Conservation (phyloP, 108 stramenopile species). For the Cyclostephanos invisitatus region DNA sequence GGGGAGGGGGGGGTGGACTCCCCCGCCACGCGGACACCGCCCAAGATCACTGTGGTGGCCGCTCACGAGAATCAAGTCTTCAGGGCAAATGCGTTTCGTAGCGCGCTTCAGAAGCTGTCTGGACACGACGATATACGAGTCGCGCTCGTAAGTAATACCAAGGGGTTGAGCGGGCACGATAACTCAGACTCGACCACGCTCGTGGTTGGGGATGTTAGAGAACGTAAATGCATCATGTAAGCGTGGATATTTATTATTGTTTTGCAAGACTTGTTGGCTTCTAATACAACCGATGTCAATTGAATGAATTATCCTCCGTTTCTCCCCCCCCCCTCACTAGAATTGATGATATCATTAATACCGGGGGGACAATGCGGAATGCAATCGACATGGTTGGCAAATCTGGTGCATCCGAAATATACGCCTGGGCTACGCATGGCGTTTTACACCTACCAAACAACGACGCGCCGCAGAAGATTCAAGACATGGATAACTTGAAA, state of each 20-base stretch:
- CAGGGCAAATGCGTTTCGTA: constrained; percentile 77
- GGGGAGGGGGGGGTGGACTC: constrained; percentile 9
- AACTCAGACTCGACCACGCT: constrained; percentile 30
- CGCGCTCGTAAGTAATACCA: constrained; percentile 71
- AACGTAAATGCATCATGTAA: constrained; percentile 82
- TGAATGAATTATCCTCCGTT: no score
- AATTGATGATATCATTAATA: constrained; percentile 87
- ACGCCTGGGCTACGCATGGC: constrained; percentile 89
- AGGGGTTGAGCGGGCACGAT: constrained; percentile 19
- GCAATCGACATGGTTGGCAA: constrained; percentile 63
- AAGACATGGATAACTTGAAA: constrained; percentile 62
- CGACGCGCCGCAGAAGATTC: constrained; percentile 60
- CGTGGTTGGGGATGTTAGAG: constrained; percentile 76
- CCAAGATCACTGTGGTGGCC: constrained; percentile 78
- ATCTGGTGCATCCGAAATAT: constrained; percentile 69
- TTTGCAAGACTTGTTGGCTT: neutral
- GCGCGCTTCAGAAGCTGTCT: constrained; percentile 72
- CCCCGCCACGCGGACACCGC: neutral
- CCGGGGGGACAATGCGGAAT: constrained; percentile 70
- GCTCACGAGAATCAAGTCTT: constrained; percentile 85
- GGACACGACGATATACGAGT: constrained; percentile 70
- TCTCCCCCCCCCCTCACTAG: neutral
- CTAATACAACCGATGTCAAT: neutral
- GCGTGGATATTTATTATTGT: neutral
- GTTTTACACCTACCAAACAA: constrained; percentile 65